Percentiles rank a stretch among this genome's conserved stretches.
These are phyloP conservation scores for Fonsecaea pugnacius DNA, from an alignment of 2,329 filamentous ascomycete species.

Conservation along the genomic window DNA sequence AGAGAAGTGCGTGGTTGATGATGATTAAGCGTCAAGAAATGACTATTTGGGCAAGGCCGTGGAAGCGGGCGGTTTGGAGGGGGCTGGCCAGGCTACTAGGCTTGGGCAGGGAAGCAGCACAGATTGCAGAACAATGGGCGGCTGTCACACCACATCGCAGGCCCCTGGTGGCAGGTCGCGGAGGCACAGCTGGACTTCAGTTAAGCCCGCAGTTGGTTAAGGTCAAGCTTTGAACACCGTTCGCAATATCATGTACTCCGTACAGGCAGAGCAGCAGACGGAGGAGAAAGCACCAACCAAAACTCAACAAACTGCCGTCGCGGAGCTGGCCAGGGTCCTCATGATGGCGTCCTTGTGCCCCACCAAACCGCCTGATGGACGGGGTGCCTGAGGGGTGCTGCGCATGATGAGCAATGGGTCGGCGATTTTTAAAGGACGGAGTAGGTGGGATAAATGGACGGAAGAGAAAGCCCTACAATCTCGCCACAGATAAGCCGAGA, in stretches of 20 bases:
- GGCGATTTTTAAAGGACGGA: neutral
- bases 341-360: neutral
- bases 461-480: neutral
- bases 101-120: constrained; percentile 3
- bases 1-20: constrained; percentile 8
- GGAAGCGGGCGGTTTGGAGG: constrained; percentile 12
- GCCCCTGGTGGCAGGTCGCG: neutral
- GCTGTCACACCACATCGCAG: neutral
- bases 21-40: constrained; percentile 24
- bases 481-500: neutral
- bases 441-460: neutral
- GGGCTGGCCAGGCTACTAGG: neutral
- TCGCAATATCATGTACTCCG: neutral
- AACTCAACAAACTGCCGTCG: neutral
- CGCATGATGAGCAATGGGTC: neutral
- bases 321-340: neutral
- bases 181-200: neutral
- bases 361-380: neutral
- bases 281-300: neutral
- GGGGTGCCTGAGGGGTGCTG: constrained; percentile 1
- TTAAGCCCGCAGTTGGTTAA: neutral
- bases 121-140: neutral
- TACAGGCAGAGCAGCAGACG: too few species aligned
- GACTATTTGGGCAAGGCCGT: constrained; percentile 6
- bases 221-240: neutral